Evolutionary conservation across 768 basidiomycete genomes (phyloP), one percentile per base, ranked within the genome.

Genomic region (Boletus rubroflammeus): DNA sequence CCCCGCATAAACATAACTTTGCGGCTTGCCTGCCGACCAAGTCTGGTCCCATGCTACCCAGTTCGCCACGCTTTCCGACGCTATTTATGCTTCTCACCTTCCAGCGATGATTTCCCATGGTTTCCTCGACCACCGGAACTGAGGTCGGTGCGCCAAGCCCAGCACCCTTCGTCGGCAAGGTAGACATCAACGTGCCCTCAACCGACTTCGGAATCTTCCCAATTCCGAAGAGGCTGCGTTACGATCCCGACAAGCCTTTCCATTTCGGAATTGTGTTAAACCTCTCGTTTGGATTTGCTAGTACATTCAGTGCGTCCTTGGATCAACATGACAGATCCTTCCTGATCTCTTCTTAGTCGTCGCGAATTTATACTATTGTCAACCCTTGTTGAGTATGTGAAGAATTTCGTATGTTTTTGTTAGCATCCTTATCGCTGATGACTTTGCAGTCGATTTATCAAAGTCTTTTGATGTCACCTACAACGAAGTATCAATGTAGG

Each of bases 311-410:
- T 72, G 40, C 43, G 70, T 55, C 14, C 23, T 25, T 13, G 9
- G 23, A 8, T 4, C n/a, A 4, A 7, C 5, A 6, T 6, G 32
- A 21, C 3, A 6, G n/a, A 38, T 29, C 26, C 7, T 29, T 31
- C 17, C 21, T 57, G n/a, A 65, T 14, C 13, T 31, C 28, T 38
- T 31, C 3, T 7, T 17, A 86, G 85, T 73, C 40, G 83, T 83
- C 14, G 79, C 83, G n/a, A 93, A 93, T 63, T 66, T 93, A 44
- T 93, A 92, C 64, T 93, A 92, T 60, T 88, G 85, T 56, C 88
- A 90, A 72, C 90, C 90, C 0, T 66, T 93, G 60, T 71, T 92
- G 14, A 88, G 90, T 83, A 66, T 58, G 78, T 72, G 56, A 32
- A 58, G 15, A 0, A 2, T 19, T 8, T 26, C 10, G 9, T 13